A percentile compares a stretch with the other conserved stretches of the same genome.
These are phyloP conservation scores for Aspergillus tubingensis DNA, from an alignment of 2,329 filamentous ascomycete species.

Conservation along the genomic window DNA sequence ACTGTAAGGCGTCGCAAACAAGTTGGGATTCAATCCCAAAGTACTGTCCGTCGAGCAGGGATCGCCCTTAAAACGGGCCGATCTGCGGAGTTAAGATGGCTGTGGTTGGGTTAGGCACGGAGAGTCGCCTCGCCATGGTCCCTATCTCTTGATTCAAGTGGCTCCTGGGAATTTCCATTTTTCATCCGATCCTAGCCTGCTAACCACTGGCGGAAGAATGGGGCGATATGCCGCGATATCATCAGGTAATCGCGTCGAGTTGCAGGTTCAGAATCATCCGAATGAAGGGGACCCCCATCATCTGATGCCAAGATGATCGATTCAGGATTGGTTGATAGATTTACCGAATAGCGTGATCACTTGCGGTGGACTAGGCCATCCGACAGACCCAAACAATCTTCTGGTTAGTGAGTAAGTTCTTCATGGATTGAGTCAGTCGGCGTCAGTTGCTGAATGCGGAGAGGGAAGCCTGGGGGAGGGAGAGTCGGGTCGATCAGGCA, in stretches of 20 bases:
- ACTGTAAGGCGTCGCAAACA: not conserved
- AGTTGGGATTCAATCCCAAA: not conserved
- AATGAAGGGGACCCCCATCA: conserved; percentile 11
- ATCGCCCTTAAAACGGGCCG: conserved; percentile 1
- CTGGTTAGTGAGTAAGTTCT: not conserved
- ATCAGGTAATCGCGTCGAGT: conserved; percentile 9
- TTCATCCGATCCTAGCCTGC: not conserved
- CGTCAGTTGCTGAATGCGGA: conserved; percentile 2
- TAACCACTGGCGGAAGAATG: conserved; percentile 2
- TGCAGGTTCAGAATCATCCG: not conserved
- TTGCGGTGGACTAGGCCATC: not conserved
- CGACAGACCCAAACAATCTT: not conserved
- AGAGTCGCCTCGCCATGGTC: not conserved
- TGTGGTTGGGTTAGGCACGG: not conserved
- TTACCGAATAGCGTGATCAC: conserved; percentile 22
- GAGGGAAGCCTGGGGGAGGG: not conserved
- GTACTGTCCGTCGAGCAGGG: conserved; percentile 1
- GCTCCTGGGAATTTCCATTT: not conserved
- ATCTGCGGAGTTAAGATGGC: not conserved
- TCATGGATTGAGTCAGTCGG: not conserved
- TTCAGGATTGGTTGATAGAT: conserved; percentile 11
- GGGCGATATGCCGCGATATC: conserved; percentile 10
- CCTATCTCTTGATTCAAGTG: not conserved
- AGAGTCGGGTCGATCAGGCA: not conserved
- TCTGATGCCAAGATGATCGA: conserved; percentile 24